Percentiles rank a stretch among this genome's conserved stretches.
These are phyloP conservation scores for Sarocladiaceae sp. DNA, from an alignment of 2,329 filamentous ascomycete genomes.

Conservation along the genomic window DNA sequence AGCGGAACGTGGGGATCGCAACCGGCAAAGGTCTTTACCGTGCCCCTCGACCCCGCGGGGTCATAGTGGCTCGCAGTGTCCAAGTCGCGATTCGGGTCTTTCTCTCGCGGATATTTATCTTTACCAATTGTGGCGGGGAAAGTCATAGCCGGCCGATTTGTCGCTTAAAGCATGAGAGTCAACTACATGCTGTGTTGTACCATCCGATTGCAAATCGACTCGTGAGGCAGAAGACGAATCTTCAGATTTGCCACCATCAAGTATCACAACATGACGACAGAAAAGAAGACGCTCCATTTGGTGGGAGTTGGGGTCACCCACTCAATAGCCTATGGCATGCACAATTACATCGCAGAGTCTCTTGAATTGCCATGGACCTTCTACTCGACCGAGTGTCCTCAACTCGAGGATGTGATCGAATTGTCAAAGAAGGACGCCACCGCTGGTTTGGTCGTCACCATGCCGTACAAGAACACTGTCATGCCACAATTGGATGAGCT, in stretches of 20 bases:
- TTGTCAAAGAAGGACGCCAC: conserved; percentile 26
- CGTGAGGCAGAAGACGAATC: no score
- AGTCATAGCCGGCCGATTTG: neutral
- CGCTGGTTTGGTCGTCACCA: conserved; percentile 22
- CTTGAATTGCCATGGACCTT: conserved; percentile 28
- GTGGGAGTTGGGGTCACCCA: conserved; percentile 34
- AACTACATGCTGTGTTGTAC: no score
- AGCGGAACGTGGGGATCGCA: no score
- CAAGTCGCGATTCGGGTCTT: no score
- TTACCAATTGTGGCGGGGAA: conserved; percentile 1
- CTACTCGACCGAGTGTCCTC: conserved; percentile 22
- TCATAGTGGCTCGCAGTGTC: no score
- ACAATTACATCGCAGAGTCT: conserved; percentile 31
- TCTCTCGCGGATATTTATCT: no score
- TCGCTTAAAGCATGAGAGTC: neutral
- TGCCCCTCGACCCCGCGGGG: no score
- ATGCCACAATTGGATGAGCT: conserved; percentile 30
- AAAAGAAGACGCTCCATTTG: conserved; percentile 25
- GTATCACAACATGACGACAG: neutral
- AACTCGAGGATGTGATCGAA: conserved; percentile 25
- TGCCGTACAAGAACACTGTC: conserved; percentile 36
- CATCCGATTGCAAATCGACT: no score
- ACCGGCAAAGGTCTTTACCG: neutral
- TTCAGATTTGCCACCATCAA: no score
- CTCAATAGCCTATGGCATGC: conserved; percentile 35